Evolutionary conservation across 2,329 filamentous ascomycete species (phyloP), one percentile per base, ranked within the genome.

Genomic region (Neonectria neomacrospora): DNA sequence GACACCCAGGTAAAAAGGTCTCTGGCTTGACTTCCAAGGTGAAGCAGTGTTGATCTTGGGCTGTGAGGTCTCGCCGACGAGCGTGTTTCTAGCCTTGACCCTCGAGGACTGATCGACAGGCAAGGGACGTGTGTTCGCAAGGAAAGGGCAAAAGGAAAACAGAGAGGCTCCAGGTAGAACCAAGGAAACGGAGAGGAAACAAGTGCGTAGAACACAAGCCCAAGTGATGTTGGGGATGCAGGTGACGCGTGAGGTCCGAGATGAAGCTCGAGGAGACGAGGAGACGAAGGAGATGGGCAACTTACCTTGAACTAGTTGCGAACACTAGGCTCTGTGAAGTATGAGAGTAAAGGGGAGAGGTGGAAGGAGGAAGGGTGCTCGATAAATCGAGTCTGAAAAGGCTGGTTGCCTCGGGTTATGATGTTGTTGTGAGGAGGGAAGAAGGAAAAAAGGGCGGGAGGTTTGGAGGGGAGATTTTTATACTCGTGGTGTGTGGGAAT

Each of bases 371-470:
- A 30, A 12, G 3, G 14, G 5, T 14, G 4, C 45, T 18, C 23
- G 26, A 2, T 2, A 30, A 18, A 5, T 44, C 12, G 41, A 44
- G 41, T 5, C 5, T 8, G 42, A 11, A 16, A 8, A 20, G 26
- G 26, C 26, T n/a, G 28, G 11, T n/a, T 12, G 28, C n/a, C 26
- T 18, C 8, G 28, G 28, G 37, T 41, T 10, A n/a, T 41, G 37
- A 10, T 50, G 47, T 32, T 50, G n/a, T 50, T 30, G 47, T 50
- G 47, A 32, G 45, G 28, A 50, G 28, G 28, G 26, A 20, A 30
- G 28, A 50, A 11, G n/a, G 28, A 50, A 32, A 9, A 20, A 50
- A 50, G 18, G 28, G 28, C 5, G 28, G 18, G 28, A 20, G 23
- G 3, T 5, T 10, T 30, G 30, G 47, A n/a, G 5, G 47, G 12